phyloP scores from a whole-genome alignment of 2,329 filamentous ascomycete genomes.

The Monosporascus ibericus region DNA sequence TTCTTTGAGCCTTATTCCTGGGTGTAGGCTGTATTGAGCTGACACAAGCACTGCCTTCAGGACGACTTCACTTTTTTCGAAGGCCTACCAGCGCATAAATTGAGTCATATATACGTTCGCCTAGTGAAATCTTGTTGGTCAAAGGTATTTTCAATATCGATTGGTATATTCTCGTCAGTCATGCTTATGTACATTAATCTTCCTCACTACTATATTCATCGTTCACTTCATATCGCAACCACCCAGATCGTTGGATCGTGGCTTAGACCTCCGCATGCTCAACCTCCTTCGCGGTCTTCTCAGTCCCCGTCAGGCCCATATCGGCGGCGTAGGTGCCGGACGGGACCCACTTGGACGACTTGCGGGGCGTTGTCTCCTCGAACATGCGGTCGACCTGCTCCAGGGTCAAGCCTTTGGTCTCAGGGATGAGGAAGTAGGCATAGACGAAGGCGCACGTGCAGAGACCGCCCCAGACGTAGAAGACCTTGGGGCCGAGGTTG shows the following conservation, averaged over 20 bases:
- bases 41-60: too few species aligned
- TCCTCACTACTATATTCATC: too few species aligned
- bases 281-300: constrained; percentile 22
- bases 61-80: too few species aligned
- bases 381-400: constrained; percentile 85
- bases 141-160: too few species aligned
- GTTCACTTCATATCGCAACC: too few species aligned
- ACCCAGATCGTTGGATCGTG: constrained; percentile 8
- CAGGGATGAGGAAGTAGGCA: constrained; percentile 67
- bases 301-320: constrained; percentile 41
- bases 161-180: too few species aligned
- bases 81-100: too few species aligned
- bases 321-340: constrained; percentile 60
- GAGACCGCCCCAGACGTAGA: constrained; percentile 70
- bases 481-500: constrained; percentile 63
- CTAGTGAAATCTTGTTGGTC: too few species aligned
- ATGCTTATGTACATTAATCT: too few species aligned
- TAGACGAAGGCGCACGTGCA: constrained; percentile 57
- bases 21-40: too few species aligned
- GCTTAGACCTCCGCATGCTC: constrained; percentile 15
- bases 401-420: constrained; percentile 70
- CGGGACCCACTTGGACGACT: constrained; percentile 70
- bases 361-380: constrained; percentile 75
- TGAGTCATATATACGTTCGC: too few species aligned
- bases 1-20: too few species aligned